Base-by-base conservation (phyloP, 305 asterid genomes). In the Fraxinus greggii region DNA sequence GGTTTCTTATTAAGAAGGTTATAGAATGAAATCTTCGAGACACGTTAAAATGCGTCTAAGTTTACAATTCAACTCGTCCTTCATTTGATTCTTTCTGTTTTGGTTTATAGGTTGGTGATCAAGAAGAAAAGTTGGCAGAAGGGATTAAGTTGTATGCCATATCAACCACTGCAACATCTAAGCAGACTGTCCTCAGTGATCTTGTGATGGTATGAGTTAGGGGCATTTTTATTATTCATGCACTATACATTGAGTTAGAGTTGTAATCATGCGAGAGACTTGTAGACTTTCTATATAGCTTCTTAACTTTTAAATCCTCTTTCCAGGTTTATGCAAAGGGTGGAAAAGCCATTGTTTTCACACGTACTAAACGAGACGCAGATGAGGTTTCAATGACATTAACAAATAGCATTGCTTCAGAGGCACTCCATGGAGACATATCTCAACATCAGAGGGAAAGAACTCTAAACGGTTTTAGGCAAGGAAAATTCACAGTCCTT, bases 381-480 rank as follows among this genome's bases (percentile, higher is more conserved):
- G 98, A 95, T 84, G 98, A 95, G 88, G 97, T 95, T 70, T 95
- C 98, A 24, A 36, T 90, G 84, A 91, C 88, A 75, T 84, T 95
- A 78, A 86, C 97, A 59, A 95, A 86, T 80, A 91, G 92, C 87
- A 93, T 95, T 81, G 88, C 98, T 38, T 92, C 97, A 54, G 98
- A 93, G 88, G 98, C 98, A 17, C 89, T 95, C 85, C 98, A 95
- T 61, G 98, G 98, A 0, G 98, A 95, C 88, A 95, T 95, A 83
- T 95, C 99, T 85, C 98, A 95, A 79, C 98, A 95, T 89, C 98
- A 95, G 89, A 92, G 99, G 81, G 98, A 95, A 85, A 92, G 98
- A 90, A 93, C 98, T 5, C 84, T 95, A 77, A 95, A 95, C 82
- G 96, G 93, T 80, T 95, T 93, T 83, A 90, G 98, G 84, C 98